A percentile compares a stretch with the other conserved stretches of the same genome.
Evolutionary conservation across 805 yeast genomes (phyloP).

Genomic region (Kodamaea lidongshanica): DNA sequence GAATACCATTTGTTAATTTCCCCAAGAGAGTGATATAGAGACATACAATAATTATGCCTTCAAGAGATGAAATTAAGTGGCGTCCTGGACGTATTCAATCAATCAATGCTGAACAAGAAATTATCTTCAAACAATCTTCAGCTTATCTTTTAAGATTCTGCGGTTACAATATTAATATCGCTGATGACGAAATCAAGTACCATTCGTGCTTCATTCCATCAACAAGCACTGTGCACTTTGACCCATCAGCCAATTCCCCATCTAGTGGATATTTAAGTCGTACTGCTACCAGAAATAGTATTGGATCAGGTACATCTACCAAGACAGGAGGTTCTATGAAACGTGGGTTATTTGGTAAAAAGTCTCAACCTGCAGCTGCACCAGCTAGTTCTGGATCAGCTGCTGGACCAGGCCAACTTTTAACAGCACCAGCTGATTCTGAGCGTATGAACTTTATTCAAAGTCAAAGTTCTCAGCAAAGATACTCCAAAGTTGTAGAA

Average conservation of each 20-base stretch:
- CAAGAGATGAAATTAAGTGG: slow-evolving; percentile 15
- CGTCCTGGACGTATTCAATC: slow-evolving; percentile 36
- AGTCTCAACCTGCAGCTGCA: slow-evolving; percentile 9
- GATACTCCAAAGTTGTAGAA: slow-evolving; percentile 17
- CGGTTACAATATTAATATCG: slow-evolving; percentile 41
- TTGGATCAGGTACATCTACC: slow-evolving; percentile 22
- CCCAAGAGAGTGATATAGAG: too few relatives aligned
- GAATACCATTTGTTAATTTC: too few relatives aligned
- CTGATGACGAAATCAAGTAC: slow-evolving; percentile 22
- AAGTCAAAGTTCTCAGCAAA: slow-evolving; percentile 20
- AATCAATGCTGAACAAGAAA: slow-evolving; percentile 48
- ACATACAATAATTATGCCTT: slow-evolving; percentile 9
- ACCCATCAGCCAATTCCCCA: slow-evolving; percentile 5
- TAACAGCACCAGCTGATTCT: slow-evolving; percentile 17
- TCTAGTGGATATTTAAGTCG: slow-evolving; percentile 15
- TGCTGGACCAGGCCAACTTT: too few relatives aligned
- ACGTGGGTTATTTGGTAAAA: slow-evolving; percentile 20
- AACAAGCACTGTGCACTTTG: slow-evolving; percentile 12
- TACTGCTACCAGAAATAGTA: slow-evolving; percentile 19
- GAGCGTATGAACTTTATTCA: slow-evolving; percentile 24
- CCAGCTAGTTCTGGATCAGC: slow-evolving; percentile 2
- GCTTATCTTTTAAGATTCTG: slow-evolving; percentile 53
- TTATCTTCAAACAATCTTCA: slow-evolving; percentile 65
- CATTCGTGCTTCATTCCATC: slow-evolving; percentile 30
- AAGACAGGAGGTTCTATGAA: slow-evolving; percentile 19